Evolutionary conservation across 1,284 basidiomycete species (phyloP), one percentile per base, ranked within the genome.

Genomic region (Sanguinoderma infundibulare): DNA sequence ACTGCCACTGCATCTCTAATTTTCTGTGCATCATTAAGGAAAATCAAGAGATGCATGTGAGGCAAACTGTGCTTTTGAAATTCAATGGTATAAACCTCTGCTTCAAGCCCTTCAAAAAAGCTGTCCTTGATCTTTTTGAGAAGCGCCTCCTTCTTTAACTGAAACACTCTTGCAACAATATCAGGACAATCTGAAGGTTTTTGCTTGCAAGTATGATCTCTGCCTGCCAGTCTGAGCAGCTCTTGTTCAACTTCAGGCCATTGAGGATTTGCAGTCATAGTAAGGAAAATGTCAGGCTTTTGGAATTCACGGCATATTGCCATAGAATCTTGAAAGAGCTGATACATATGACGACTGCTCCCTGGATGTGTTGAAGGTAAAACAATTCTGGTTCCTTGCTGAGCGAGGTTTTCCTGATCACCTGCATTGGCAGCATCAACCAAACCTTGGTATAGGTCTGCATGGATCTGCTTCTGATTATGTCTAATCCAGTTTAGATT

Each of bases 31-130:
- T 59, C 51, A 8, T 26, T 73, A 3, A 83, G 64, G 58, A 80
- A 80, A 1, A 84, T 69, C 0, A 52, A 24, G 10, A 38, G 8
- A 59, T 86, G 83, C 62, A 79, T 75, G 55, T 84, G 82, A 2
- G 81, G 81, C 0, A 83, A 73, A 0, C 81, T 80, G 1, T 77
- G 69, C 59, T 83, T 85, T 62, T 85, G 83, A 56, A 81, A 85
- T 62, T 85, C 80, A 59, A 83, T 81, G 1, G 75, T 76, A 57
- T 79, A 80, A 0, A 85, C 75, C 59, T 76, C 55, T 0, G 75
- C 79, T 26, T 72, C 72, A 3, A 67, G 47, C 0, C 56, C n/a
- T 0, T 79, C 79, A 66, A 81, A 75, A 24, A 67, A 65, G 5
- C 72, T 69, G 10, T 76, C 55, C 57, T 76, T 78, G 57, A 62